Base-by-base conservation (phyloP, 371 early-diverging fungal species). In the Rhizopus microsporus region DNA sequence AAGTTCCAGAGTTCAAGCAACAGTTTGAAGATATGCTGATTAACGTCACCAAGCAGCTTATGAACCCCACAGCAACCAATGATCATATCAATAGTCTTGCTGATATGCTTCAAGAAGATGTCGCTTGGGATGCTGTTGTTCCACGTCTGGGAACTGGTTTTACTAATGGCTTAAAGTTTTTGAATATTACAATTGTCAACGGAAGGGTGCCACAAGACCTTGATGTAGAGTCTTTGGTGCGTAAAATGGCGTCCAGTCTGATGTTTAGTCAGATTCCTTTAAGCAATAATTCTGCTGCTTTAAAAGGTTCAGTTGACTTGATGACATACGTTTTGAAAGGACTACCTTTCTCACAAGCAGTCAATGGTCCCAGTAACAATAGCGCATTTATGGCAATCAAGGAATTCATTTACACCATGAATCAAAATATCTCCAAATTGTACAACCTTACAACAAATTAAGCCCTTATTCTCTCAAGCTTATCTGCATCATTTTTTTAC, bases 31-130 rank as follows among this genome's bases (percentile, higher is more conserved):
- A 55, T 0, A 32, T 55, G 5, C 13, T 68, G 1, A n/a, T 59
- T n/a, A 57, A 61, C 29, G 16, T 69, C 5, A 34, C 44, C 0
- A 39, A 59, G 10, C 13, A 31, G 2, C 45, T 69, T 9, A 16
- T 65, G 6, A 54, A 57, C 23, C 69, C 66, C 0, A 30, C 33
- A 0, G 34, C 51, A 0, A 55, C 66, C 31, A 40, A 62, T 10
- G 59, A 57, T 1, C 56, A 47, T 42, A 65, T 69, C 15, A 66
- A 69, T 42, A 61, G 51, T 8, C 35, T 66, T 3, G 60, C 56
- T 0, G 34, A 57, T 1, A 61, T 64, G 51, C 61, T 68, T 30
- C 10, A 30, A 17, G 5, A 38, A 46, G 69, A 68, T 49, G 54
- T 65, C 5, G 47, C 42, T 9, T 68, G 68, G 68, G 68, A 68